These are phyloP conservation scores for Cyberlindnera xishuangbannaensis DNA, from an alignment of 805 yeast genomes.

Conservation along the genomic window DNA sequence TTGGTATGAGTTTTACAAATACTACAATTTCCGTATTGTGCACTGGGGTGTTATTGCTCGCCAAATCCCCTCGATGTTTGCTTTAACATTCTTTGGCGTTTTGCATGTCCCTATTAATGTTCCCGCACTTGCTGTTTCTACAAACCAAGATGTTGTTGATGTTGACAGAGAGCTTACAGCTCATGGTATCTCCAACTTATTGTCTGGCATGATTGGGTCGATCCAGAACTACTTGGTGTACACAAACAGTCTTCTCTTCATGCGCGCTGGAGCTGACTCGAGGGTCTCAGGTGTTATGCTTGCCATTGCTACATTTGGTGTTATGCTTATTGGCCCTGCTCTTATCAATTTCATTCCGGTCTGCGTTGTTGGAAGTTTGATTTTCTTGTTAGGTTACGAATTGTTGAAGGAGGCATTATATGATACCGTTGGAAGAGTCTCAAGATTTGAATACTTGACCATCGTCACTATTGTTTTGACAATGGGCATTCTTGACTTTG, in stretches of 20 bases:
- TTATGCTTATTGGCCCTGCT: conserved; percentile 85
- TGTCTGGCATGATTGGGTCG: conserved; percentile 80
- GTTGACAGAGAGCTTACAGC: conserved; percentile 92
- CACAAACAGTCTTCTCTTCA: conserved; percentile 87
- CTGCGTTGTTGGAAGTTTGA: conserved; percentile 91
- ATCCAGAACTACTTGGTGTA: conserved; percentile 94
- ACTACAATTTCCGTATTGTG: conserved; percentile 66
- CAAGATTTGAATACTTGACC: conserved; percentile 75
- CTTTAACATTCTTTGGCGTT: conserved; percentile 91
- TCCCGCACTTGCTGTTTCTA: conserved; percentile 91
- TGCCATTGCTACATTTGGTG: conserved; percentile 71
- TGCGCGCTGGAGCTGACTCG: conserved; percentile 91
- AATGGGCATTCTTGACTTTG: conserved; percentile 96
- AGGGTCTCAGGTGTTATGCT: conserved; percentile 85
- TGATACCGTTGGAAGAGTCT: conserved; percentile 77
- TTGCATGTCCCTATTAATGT: conserved; percentile 96
- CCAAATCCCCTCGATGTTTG: conserved; percentile 90
- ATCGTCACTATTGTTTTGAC: conserved; percentile 81
- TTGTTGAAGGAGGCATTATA: conserved; percentile 76
- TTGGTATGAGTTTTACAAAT: conserved; percentile 84
- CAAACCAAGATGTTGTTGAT: conserved; percentile 75
- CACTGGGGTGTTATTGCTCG: conserved; percentile 64
- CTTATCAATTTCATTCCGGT: conserved; percentile 94
- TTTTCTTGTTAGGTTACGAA: conserved; percentile 87
- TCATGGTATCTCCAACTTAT: conserved; percentile 84